A percentile compares a stretch with the other conserved stretches of the same genome.
Evolutionary conservation across 495 filamentous ascomycete genomes (phyloP).

Genomic region (Neurospora terricola): DNA sequence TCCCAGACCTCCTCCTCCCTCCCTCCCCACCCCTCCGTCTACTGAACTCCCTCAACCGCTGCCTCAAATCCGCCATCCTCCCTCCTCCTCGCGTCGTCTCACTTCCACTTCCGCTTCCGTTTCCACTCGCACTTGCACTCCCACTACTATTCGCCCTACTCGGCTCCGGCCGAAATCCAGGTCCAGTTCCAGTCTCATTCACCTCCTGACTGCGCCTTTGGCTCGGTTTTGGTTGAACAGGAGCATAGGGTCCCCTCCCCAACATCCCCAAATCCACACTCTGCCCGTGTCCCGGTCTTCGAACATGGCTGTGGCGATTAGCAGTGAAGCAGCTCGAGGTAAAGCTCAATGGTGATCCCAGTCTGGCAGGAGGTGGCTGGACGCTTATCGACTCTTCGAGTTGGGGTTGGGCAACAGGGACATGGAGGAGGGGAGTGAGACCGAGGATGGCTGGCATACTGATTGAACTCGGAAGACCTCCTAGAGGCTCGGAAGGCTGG

Average conservation of each 20-base stretch:
- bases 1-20: not conserved
- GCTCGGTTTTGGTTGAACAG: constrained; percentile 11
- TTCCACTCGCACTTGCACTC: not conserved
- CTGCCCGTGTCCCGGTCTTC: constrained; percentile 23
- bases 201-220: not conserved
- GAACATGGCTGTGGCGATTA: constrained; percentile 15
- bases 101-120: not conserved
- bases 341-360: constrained; percentile 43
- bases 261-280: constrained; percentile 33
- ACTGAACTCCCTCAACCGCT: not conserved
- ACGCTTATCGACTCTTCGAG: constrained; percentile 15
- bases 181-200: no score
- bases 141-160: not conserved
- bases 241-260: constrained; percentile 35
- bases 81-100: not conserved
- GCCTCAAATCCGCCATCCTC: not conserved
- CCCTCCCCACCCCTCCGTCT: not conserved
- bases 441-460: not conserved
- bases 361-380: constrained; percentile 25
- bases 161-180: not conserved
- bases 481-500: constrained; percentile 5
- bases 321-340: constrained; percentile 37
- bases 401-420: not conserved
- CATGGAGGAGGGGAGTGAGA: not conserved
- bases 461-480: not conserved